A percentile compares a stretch with the other conserved stretches of the same genome.
Evolutionary conservation across 768 basidiomycete genomes (phyloP).

Genomic region (Boletus sensibilis): DNA sequence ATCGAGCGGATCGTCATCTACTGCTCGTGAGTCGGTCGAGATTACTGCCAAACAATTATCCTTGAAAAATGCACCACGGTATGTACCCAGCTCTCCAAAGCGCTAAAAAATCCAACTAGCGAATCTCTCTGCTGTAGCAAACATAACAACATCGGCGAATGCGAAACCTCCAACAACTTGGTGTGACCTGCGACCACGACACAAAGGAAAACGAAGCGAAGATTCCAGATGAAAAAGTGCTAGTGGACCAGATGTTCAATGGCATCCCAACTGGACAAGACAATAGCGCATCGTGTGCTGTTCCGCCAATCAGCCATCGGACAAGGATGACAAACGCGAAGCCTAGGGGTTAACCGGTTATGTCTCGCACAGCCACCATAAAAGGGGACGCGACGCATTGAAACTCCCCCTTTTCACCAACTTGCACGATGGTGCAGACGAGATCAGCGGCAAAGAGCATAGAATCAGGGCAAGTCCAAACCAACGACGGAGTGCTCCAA

Average conservation of each 20-base stretch:
- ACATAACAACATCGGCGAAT: neutral
- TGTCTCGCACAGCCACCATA: neutral
- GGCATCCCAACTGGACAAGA: neutral
- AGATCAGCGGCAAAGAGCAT: neutral
- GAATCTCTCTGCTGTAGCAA: conserved; percentile 64
- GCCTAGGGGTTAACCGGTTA: neutral
- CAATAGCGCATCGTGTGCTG: too few species aligned
- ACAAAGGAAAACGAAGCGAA: conserved; percentile 54
- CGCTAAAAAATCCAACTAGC: conserved; percentile 68
- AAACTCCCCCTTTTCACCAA: neutral
- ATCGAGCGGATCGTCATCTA: neutral
- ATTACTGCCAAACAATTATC: neutral
- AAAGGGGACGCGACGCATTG: neutral
- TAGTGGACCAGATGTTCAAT: conserved; percentile 65
- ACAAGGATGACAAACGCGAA: too few species aligned
- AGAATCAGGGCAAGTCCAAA: neutral
- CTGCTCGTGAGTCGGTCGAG: neutral
- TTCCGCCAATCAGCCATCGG: too few species aligned
- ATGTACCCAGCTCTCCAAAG: neutral
- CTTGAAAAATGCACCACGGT: neutral
- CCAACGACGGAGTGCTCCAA: too few species aligned
- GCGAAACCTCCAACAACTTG: neutral
- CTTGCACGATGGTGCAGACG: neutral
- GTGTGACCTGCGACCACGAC: conserved; percentile 59
- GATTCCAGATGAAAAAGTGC: too few species aligned